Evolutionary conservation across 2,329 filamentous ascomycete genomes (phyloP), one percentile per base, ranked within the genome.

Genomic region (Aplosporella prunicola): DNA sequence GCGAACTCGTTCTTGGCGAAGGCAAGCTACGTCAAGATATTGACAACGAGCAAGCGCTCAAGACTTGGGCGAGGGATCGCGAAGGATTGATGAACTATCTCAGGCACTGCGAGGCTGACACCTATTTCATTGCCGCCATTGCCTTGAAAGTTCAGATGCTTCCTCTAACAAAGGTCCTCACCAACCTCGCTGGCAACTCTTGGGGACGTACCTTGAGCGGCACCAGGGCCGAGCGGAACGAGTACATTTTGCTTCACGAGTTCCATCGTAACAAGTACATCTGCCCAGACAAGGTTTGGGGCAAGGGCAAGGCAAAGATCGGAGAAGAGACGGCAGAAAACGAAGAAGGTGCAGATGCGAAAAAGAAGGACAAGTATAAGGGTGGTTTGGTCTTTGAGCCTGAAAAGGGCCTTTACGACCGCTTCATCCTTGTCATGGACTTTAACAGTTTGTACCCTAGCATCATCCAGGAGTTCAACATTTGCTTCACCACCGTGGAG

Each of bases 331-430:
- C 69, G 14, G 79, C 82, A 6, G 82, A 84, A 32, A 82, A 80
- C 15, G 74, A 76, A 34, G 74, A 76, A 34, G 76, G 70, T 7
- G 65, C 57, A 2, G 83, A 86, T 45, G 76, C 74, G 42, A 98
- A 95, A 66, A 98, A 96, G 71, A 98, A 95, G 61, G 93, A 98
- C 65, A 98, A 96, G 62, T 98, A 82, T 69, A 96, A 98, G 67
- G 91, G 91, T 56, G 91, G 93, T 70, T 78, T 98, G 20, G 91
- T 98, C 40, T 96, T 98, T 51, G 91, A 98, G 59, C 91, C 91
- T 4, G 88, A 96, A 58, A 95, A 89, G 61, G 91, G 93, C 13
- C 73, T 98, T 4, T 98, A 98, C 56, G 91, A 98, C 71, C 93
- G 93, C 63, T 95, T 93, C 60, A 83, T 98, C 37, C 74, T 98